Base-by-base conservation (phyloP, 106 monocot species). In the Amphibolis antarctica region DNA sequence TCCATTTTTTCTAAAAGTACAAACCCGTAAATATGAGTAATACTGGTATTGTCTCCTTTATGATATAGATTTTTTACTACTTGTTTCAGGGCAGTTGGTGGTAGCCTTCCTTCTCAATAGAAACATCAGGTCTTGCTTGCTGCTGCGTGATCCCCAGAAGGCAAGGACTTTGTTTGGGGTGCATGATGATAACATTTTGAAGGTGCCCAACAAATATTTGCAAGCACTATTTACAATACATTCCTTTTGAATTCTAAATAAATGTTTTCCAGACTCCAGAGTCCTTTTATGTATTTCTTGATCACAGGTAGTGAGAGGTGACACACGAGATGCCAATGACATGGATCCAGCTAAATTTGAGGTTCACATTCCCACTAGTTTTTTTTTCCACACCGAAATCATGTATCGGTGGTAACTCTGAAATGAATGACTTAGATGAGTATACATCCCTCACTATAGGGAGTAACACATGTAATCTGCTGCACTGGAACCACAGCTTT, bases 401-500 rank as follows among this genome's bases (percentile, higher is more conserved):
- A 25, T 28, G 15, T 15, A 57, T 28, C 27, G 3, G 3, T 15
- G 57, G 11, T 9, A 28, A 6, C 14, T 57, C 11, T 12, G 28
- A 5, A 26, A 4, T 29, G 22, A 7, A 51, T 54, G 67, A 64
- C 28, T 77, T 63, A 77, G 17, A 57, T 77, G n/a, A n/a, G 69
- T 74, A 71, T 42, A 53, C 64, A 62, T 73, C 45, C 77, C 85
- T 73, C 45, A 76, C 85, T 94, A 52, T 80, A 94, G 94, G 93
- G 94, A 71, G 78, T 86, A 17, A 89, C 94, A 50, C 89, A 94
- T 79, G 89, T 89, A 20, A 94, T 94, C 76, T 94, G 86, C 78
- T 85, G 85, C 71, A 92, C 88, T 59, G 92, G 92, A 53, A 92
- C 92, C 31, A 92, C 92, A 26, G 88, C 92, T 64, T 92, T 94